These are phyloP conservation scores for Capsella rubella DNA, from an alignment of 441 rosid genomes.

Conservation along the genomic window DNA sequence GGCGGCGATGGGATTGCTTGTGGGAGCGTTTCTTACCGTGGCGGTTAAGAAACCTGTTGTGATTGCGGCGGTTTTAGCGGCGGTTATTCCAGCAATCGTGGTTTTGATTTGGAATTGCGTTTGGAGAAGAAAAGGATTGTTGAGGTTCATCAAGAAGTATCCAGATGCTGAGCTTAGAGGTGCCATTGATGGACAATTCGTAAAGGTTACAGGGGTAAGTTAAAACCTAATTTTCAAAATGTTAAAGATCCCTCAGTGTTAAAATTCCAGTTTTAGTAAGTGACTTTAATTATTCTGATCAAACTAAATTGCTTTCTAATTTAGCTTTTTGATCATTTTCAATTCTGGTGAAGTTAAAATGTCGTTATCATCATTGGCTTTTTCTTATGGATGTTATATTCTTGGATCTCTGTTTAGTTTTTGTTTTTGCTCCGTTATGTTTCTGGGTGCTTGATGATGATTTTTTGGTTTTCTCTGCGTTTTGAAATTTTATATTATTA, in stretches of 20 bases:
- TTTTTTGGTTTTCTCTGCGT: constrained; percentile 6
- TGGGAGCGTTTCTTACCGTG: constrained; percentile 76
- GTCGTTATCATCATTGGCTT: constrained; percentile 21
- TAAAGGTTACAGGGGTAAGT: constrained; percentile 94
- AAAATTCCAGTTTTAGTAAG: constrained; percentile 24
- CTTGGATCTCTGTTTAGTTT: constrained; percentile 26
- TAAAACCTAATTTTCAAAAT: constrained; percentile 14
- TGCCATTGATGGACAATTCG: constrained; percentile 88
- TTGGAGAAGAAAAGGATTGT: constrained; percentile 74
- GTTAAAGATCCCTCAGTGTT: constrained; percentile 10
- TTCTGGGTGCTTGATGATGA: constrained; percentile 21
- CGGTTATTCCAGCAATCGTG: constrained; percentile 55
- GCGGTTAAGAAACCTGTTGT: constrained; percentile 79
- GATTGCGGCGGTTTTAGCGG: constrained; percentile 66
- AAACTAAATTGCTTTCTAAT: constrained; percentile 11
- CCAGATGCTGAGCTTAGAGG: constrained; percentile 94
- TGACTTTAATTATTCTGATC: constrained; percentile 17
- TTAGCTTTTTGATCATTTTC: background rate
- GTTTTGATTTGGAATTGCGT: constrained; percentile 73
- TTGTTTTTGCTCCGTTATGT: background rate
- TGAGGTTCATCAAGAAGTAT: constrained; percentile 66
- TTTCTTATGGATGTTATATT: constrained; percentile 16
- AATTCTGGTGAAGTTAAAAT: constrained; percentile 13
- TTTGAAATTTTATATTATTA: background rate
- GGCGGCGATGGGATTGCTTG: constrained; percentile 65